Evolutionary conservation across 495 filamentous ascomycete species (phyloP), one percentile per base, ranked within the genome.

Genomic region (Apodospora peruviana): DNA sequence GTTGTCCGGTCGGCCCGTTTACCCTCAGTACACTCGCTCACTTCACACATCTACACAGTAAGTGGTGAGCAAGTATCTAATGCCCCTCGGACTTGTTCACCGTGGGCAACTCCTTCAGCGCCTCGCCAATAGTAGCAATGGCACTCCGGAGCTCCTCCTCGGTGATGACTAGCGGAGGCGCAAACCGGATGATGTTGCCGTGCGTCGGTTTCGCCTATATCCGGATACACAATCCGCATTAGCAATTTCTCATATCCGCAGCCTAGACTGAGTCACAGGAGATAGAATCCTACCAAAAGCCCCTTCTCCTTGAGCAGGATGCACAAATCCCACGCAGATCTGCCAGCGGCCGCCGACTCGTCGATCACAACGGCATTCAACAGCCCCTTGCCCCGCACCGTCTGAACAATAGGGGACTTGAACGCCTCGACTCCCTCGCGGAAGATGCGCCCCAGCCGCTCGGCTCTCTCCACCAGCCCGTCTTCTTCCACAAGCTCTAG

Each of bases 331-430:
- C 93, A 98, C n/a, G 94, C 91, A 35, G 81, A 84, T 67, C 90
- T 86, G 14, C 90, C 90, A 39, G 80, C 82, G 8, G 88, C 84
- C 68, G 86, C 84, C 49, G 77, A 75, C 75, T 99, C 94, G 64
- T 99, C 90, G 56, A 99, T 96, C 27, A 97, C 84, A 47, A 99
- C 88, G 14, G 93, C 93, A 69, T 99, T 99, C 53, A 99, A 75
- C 55, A 99, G 69, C 21, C 93, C 93, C 77, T 94, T 96, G 43
- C 94, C 93, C 24, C 93, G 84, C 47, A 99, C 81, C 0, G 75
- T 78, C 68, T 84, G 80, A 67, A 99, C 88, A 52, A 94, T 76
- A 2, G 88, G 87, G 60, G 76, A 87, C 53, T 86, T 73, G 55
- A 97, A 74, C 11, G 72, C 66, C 22, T 64, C 66, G 19, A 97